phyloP scores from a whole-genome alignment of 805 yeast genomes.

The Spathaspora sp. region DNA sequence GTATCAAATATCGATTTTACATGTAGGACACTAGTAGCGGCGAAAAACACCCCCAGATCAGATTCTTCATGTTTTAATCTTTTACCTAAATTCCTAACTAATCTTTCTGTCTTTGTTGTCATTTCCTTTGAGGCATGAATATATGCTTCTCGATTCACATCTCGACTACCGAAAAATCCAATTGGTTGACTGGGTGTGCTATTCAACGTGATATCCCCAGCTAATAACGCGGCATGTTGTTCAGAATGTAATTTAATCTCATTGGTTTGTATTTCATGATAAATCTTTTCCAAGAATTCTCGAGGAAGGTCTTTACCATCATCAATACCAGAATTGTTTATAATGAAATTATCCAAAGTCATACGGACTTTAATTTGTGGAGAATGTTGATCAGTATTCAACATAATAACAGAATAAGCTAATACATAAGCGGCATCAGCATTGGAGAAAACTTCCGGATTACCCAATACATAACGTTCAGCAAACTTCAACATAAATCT shows the following conservation, averaged over 20 bases:
- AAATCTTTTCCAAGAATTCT: constrained; percentile 66
- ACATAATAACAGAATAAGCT: constrained; percentile 87
- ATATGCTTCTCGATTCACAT: constrained; percentile 75
- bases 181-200: constrained; percentile 33
- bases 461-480: constrained; percentile 82
- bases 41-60: constrained; percentile 51
- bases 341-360: constrained; percentile 83
- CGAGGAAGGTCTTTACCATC: constrained; percentile 82
- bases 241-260: constrained; percentile 92
- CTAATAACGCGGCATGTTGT: constrained; percentile 84
- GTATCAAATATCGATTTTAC: constrained; percentile 92
- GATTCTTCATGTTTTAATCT: constrained; percentile 38
- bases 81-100: constrained; percentile 63
- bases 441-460: constrained; percentile 81
- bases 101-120: constrained; percentile 81
- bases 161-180: constrained; percentile 69
- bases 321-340: constrained; percentile 88
- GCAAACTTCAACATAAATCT: constrained; percentile 96
- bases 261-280: constrained; percentile 70
- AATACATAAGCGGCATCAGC: constrained; percentile 93
- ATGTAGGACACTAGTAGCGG: constrained; percentile 85
- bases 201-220: constrained; percentile 47
- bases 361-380: constrained; percentile 80
- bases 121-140: constrained; percentile 90
- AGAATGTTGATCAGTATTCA: constrained; percentile 93